phyloP scores from a whole-genome alignment of 441 rosid genomes.

The Erysimum cheiri region DNA sequence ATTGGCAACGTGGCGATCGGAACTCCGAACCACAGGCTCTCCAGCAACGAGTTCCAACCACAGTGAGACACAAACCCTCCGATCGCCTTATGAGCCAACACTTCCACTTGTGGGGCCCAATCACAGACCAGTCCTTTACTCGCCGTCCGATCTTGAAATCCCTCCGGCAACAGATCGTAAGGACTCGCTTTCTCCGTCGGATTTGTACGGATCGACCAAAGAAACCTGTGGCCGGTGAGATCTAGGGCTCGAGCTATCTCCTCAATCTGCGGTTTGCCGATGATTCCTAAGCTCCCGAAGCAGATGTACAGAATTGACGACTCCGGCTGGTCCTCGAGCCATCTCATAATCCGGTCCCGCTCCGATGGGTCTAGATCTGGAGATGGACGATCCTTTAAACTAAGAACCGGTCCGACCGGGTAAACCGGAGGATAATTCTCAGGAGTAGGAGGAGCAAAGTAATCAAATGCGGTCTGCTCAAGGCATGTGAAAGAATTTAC shows the following conservation, averaged over 20 bases:
- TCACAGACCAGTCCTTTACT: constrained; percentile 44
- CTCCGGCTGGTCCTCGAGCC: constrained; percentile 57
- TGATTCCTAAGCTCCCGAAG: constrained; percentile 61
- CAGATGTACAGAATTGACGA: constrained; percentile 55
- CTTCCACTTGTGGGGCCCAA: constrained; percentile 45
- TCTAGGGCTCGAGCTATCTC: constrained; percentile 54
- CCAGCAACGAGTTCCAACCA: constrained; percentile 53
- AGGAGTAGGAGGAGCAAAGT: constrained; percentile 18
- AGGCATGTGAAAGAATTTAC: constrained; percentile 58
- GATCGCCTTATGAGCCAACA: constrained; percentile 44
- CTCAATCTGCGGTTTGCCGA: constrained; percentile 38
- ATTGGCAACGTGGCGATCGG: constrained; percentile 53
- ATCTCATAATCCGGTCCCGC: constrained; percentile 38
- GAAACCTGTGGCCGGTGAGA: constrained; percentile 39
- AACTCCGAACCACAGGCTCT: constrained; percentile 55
- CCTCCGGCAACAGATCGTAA: constrained; percentile 44
- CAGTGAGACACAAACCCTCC: constrained; percentile 57
- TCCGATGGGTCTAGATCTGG: constrained; percentile 15
- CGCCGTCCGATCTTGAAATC: constrained; percentile 44
- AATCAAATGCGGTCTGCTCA: constrained; percentile 46
- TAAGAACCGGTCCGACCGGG: constrained; percentile 49
- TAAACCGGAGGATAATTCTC: constrained; percentile 46
- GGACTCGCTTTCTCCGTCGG: constrained; percentile 31
- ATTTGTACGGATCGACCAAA: constrained; percentile 51
- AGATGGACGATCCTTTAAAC: constrained; percentile 36